These are phyloP conservation scores for Phlyctochytrium bullatum DNA, from an alignment of 192 early-diverging fungal species.

Conservation along the genomic window DNA sequence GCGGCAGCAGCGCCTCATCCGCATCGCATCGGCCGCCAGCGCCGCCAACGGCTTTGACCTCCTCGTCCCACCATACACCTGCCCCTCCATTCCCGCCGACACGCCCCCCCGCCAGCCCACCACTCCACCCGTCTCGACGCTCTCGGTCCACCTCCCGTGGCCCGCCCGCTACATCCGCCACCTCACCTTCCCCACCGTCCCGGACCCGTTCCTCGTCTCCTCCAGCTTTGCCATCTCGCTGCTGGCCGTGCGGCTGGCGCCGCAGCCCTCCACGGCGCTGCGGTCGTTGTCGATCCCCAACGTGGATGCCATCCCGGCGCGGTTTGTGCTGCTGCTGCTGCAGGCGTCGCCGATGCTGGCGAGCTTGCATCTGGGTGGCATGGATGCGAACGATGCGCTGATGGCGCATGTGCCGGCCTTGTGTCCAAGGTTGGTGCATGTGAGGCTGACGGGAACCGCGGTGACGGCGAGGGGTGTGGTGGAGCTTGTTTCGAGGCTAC, in stretches of 20 bases:
- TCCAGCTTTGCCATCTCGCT: background rate
- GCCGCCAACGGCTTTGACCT: no score
- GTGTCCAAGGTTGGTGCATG: no score
- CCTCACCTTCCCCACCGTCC: background rate
- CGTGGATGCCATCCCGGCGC: background rate
- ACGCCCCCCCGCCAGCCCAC: background rate
- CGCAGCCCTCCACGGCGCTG: background rate
- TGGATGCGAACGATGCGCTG: background rate
- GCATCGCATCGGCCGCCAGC: background rate
- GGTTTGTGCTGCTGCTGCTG: background rate
- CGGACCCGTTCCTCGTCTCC: background rate
- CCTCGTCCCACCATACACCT: no score
- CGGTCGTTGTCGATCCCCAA: background rate
- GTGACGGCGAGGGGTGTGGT: background rate
- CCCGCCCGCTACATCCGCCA: background rate
- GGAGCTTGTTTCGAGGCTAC: background rate
- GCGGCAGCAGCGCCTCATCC: background rate
- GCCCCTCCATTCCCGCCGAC: no score
- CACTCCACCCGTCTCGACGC: background rate
- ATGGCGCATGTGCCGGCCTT: background rate
- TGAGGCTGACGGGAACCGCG: background rate
- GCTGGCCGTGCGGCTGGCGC: background rate
- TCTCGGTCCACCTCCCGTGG: background rate
- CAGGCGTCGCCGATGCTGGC: background rate
- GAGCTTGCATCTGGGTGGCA: background rate